Base-by-base conservation (phyloP, 352 stramenopile species). In the Pythium phragmiticola region DNA sequence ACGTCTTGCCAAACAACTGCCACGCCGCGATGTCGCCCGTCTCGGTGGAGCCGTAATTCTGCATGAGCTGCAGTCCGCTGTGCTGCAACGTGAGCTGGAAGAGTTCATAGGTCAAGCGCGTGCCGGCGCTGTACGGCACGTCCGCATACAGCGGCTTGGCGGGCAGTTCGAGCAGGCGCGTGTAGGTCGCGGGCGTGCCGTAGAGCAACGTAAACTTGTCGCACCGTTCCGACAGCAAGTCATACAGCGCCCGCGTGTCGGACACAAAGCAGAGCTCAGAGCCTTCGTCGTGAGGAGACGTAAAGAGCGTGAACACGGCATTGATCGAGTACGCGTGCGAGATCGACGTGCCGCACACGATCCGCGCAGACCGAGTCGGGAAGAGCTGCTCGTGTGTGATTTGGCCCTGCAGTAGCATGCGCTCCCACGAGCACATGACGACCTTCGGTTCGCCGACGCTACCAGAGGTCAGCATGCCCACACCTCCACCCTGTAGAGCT, bases 11-110 rank as follows among this genome's bases (percentile, higher is more conserved):
- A 33, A 82, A 61, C 23, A 89, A 62, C 42, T 71, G 58, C 82
- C 82, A 92, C 47, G 82, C 82, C 0, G 85, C 81, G 49, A 94
- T 96, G 57, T 89, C 72, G 14, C 84, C 87, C 47, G 80, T 92
- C 63, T 96, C 87, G 23, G 84, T 96, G 33, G 87, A 90, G 0
- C 87, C 87, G 54, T 96, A 96, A 69, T 94, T 96, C 53, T 96
- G 87, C 73, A 93, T 86, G 51, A 96, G 36, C 16, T 58, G 48
- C 21, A 94, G 64, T n/a, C 84, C 84, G 49, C 77, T 94, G 16
- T 87, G 63, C 36, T 77, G 60, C 6, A 65, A 59, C 37, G 90
- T 84, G 42, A 67, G 75, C 34, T 70, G 37, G 49, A 90, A 89
- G 19, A 96, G 66, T 47, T 76, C 55, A 7, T 70, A 48, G 6